phyloP scores from a whole-genome alignment of 2,329 filamentous ascomycete species.

The Fusarium cyanostomum region DNA sequence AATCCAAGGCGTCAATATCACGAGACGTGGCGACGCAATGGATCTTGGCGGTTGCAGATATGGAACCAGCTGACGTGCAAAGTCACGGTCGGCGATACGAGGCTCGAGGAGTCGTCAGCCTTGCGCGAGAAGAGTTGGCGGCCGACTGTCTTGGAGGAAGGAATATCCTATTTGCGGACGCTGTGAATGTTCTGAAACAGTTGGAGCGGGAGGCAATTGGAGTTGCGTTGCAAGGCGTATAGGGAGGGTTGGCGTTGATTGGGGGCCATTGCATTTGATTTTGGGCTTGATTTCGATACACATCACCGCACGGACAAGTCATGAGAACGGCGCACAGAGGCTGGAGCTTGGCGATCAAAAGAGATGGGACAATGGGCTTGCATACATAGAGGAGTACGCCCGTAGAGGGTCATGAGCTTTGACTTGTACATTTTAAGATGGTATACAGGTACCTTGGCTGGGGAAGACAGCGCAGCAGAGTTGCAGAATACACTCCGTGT shows the following conservation, averaged over 20 bases:
- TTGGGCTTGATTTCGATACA: conserved; percentile 1
- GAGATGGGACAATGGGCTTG: conserved; percentile 2
- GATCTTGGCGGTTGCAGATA: conserved; percentile 54
- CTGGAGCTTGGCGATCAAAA: conserved; percentile 19
- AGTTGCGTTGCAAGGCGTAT: conserved; percentile 36
- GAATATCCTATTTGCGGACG: conserved; percentile 63
- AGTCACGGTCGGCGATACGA: conserved; percentile 53
- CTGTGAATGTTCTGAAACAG: conserved; percentile 61
- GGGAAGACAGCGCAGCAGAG: neutral
- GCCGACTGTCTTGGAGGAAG: conserved; percentile 59
- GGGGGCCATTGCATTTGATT: neutral
- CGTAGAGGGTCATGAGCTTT: conserved; percentile 1
- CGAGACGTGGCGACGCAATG: conserved; percentile 47
- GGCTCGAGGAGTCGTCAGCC: conserved; percentile 57
- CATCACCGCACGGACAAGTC: conserved; percentile 10
- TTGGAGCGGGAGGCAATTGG: conserved; percentile 56
- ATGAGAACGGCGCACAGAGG: conserved; percentile 16
- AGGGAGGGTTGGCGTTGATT: conserved; percentile 1
- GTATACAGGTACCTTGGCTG: neutral
- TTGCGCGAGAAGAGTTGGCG: conserved; percentile 59
- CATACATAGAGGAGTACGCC: neutral
- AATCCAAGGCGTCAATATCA: conserved; percentile 31
- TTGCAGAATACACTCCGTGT: conserved; percentile 4
- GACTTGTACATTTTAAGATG: neutral
- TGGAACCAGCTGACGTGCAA: conserved; percentile 52